Base-by-base conservation (phyloP, 176 grass and related monocot genomes). In the Pontederia paniculata region DNA sequence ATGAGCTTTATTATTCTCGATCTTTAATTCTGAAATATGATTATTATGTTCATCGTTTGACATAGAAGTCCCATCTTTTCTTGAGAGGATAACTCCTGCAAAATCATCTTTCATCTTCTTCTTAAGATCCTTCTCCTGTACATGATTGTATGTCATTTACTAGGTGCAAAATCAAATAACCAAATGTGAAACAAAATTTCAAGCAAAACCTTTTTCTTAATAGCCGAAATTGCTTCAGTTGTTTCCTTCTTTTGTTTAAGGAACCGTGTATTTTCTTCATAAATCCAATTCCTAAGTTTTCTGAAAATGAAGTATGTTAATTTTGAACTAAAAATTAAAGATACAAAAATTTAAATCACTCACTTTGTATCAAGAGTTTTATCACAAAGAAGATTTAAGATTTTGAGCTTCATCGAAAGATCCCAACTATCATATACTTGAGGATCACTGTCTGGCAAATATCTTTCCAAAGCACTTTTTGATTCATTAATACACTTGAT, bases 361-460 rank as follows among this genome's bases (percentile, higher is more conserved):
- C 73, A 90, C 93, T 58, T 77, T 17, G 80, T 88, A 62, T 59
- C 80, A 43, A 97, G 82, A 57, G 71, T 50, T 72, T 79, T 79
- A 55, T 97, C 83, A 65, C 86, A 97, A 2, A 97, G 58, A 57
- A 90, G 78, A 81, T 90, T 97, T 50, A 97, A 62, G 48, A 97
- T 48, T 60, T 41, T 44, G 31, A 90, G 78, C 66, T 97, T 97
- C 44, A 62, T 43, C 68, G 76, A 84, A 23, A 67, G 45, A 65
- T 73, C 76, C 68, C 90, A 64, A 49, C 67, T 87, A 68, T 84
- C 79, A 79, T 97, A 90, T 76, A 65, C 71, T 9, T 56, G 59
- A 42, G 70, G 50, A 21, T 68, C 86, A 48, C 80, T 69, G 60
- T 66, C 77, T 10, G 79, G 67, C 25, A 76, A 28, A 58, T 74